phyloP scores from a whole-genome alignment of 495 filamentous ascomycete genomes.

The Aspergillus indologenus region DNA sequence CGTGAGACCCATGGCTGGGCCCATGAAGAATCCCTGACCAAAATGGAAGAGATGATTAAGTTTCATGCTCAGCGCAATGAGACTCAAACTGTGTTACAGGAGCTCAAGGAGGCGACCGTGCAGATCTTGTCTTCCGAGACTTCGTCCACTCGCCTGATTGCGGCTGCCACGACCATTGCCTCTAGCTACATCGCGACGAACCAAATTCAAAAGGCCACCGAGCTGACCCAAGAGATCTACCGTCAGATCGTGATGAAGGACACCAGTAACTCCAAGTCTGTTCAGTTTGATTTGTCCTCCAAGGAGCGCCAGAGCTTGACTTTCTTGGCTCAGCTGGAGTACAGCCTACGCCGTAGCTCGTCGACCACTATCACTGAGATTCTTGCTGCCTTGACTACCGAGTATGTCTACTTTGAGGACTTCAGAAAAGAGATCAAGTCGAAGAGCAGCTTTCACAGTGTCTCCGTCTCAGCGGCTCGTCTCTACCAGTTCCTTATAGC shows the following conservation, averaged over 20 bases:
- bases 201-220: conserved; percentile 31
- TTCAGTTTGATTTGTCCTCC: conserved; percentile 30
- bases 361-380: conserved; percentile 34
- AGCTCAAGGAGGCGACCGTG: conserved; percentile 37
- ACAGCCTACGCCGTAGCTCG: conserved; percentile 27
- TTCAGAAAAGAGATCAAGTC: conserved; percentile 29
- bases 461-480: conserved; percentile 31
- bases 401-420: conserved; percentile 42
- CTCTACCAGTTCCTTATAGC: conserved; percentile 34
- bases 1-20: conserved; percentile 39
- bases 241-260: conserved; percentile 32
- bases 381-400: conserved; percentile 33
- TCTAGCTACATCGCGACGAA: conserved; percentile 32
- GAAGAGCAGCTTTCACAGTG: conserved; percentile 28
- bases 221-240: conserved; percentile 39
- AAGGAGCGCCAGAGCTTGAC: conserved; percentile 38
- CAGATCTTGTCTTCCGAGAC: conserved; percentile 34
- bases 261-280: conserved; percentile 19
- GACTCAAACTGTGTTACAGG: conserved; percentile 25
- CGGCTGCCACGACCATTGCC: conserved; percentile 33
- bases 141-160: conserved; percentile 28
- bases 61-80: conserved; percentile 35
- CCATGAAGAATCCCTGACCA: conserved; percentile 36
- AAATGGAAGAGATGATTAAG: conserved; percentile 34
- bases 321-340: conserved; percentile 41